A percentile compares a stretch with the other conserved stretches of the same genome.
These are phyloP conservation scores for Suhomyces sp. DNA, from an alignment of 805 yeast genomes.

Conservation along the genomic window DNA sequence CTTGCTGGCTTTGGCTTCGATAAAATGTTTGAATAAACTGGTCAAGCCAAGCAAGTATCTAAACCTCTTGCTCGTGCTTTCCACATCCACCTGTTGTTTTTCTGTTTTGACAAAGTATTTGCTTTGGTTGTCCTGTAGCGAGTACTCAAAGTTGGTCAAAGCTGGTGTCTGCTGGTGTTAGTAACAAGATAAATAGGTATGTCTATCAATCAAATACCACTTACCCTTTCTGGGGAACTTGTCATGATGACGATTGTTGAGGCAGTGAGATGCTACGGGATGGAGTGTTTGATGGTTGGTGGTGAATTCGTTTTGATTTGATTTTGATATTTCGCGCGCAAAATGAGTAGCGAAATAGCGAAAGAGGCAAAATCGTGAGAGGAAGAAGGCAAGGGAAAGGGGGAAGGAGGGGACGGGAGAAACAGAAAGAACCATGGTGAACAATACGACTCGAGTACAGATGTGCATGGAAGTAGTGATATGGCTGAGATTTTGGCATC, in stretches of 20 bases:
- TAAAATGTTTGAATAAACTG: constrained; percentile 64
- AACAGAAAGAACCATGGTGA: background rate
- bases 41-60: constrained; percentile 65
- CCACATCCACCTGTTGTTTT: constrained; percentile 46
- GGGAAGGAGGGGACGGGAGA: background rate
- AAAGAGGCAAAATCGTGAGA: background rate
- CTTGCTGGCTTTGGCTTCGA: constrained; percentile 59
- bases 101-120: constrained; percentile 33
- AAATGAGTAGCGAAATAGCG: background rate
- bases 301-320: background rate
- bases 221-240: constrained; percentile 8
- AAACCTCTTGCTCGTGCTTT: constrained; percentile 64
- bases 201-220: background rate
- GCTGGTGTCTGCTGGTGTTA: background rate
- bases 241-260: constrained; percentile 3
- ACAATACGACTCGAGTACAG: too few species aligned
- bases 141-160: background rate
- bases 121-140: constrained; percentile 5
- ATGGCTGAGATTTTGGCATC: background rate
- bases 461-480: background rate
- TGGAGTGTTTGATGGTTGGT: background rate
- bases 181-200: background rate
- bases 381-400: background rate
- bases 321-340: background rate
- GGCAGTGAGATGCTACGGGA: background rate